Conservation (phyloP, 768 basidiomycete genomes). For the Podaxis carcinomalis region DNA sequence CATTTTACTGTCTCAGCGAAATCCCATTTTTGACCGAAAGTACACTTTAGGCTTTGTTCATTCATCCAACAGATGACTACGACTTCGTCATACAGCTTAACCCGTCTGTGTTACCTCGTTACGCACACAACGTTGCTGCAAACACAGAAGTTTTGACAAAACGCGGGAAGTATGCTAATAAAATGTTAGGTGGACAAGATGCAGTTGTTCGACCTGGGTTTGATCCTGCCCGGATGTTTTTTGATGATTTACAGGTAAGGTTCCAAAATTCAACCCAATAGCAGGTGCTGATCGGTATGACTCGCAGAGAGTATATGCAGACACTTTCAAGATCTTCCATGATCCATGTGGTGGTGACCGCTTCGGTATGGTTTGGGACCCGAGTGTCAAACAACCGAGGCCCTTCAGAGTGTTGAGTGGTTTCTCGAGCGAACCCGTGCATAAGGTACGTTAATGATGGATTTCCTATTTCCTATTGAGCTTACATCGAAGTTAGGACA, state of each 20-base stretch:
- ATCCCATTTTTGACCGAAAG: neutral
- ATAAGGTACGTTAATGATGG: conserved; percentile 26
- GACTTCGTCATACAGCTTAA: conserved; percentile 81
- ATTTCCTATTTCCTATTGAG: neutral
- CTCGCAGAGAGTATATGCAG: conserved; percentile 65
- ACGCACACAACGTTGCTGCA: conserved; percentile 63
- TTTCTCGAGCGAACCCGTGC: conserved; percentile 65
- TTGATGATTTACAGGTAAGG: conserved; percentile 69
- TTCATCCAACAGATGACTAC: conserved; percentile 80
- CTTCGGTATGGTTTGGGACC: conserved; percentile 88
- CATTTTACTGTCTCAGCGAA: neutral
- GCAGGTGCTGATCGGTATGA: neutral
- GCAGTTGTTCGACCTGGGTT: conserved; percentile 58
- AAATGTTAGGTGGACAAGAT: conserved; percentile 23
- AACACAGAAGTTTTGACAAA: conserved; percentile 43
- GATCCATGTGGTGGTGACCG: conserved; percentile 76
- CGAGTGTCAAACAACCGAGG: conserved; percentile 52
- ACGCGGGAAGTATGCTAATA: conserved; percentile 43
- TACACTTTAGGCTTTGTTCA: conserved; percentile 66
- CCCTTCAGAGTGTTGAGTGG: conserved; percentile 81
- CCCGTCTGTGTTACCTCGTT: conserved; percentile 58
- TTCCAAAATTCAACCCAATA: neutral
- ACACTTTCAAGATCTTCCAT: conserved; percentile 79
- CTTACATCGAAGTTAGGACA: conserved; percentile 22
- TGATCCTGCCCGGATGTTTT: conserved; percentile 69